These are phyloP conservation scores for Exophiala mesophila DNA, from an alignment of 2,329 filamentous ascomycete species.

Conservation along the genomic window DNA sequence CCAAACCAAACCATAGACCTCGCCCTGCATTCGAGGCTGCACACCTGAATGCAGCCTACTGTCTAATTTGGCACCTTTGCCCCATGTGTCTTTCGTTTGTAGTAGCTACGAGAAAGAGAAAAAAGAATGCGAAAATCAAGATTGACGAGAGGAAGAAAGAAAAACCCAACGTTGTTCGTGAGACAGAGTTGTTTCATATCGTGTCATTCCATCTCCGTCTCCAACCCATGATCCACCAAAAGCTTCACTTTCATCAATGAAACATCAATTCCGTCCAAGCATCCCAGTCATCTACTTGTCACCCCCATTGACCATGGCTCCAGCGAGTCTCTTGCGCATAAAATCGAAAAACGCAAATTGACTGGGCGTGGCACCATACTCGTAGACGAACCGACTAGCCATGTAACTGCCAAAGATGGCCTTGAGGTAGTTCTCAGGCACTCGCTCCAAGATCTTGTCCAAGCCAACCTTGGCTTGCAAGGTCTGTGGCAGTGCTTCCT, in stretches of 20 bases:
- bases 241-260: background rate
- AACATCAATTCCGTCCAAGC: too few species aligned
- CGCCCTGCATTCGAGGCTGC: too few species aligned
- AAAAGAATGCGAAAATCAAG: too few species aligned
- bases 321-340: slow-evolving; percentile 25
- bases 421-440: slow-evolving; percentile 86
- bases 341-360: slow-evolving; percentile 99
- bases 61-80: too few species aligned
- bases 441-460: slow-evolving; percentile 75
- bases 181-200: too few species aligned
- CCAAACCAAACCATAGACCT: too few species aligned
- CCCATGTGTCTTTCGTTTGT: too few species aligned
- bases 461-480: slow-evolving; percentile 86
- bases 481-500: slow-evolving; percentile 78
- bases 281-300: too few species aligned
- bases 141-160: too few species aligned
- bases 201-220: background rate
- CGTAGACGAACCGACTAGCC: slow-evolving; percentile 91
- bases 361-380: slow-evolving; percentile 85
- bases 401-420: slow-evolving; percentile 96
- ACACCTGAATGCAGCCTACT: too few species aligned
- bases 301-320: slow-evolving; percentile 12
- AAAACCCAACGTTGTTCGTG: too few species aligned
- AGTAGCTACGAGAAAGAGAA: too few species aligned
- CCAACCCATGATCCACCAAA: background rate